Percentiles rank a stretch among this genome's conserved stretches.
phyloP scores from a whole-genome alignment of 1,284 basidiomycete genomes.

The Cryptococcus sp. region DNA sequence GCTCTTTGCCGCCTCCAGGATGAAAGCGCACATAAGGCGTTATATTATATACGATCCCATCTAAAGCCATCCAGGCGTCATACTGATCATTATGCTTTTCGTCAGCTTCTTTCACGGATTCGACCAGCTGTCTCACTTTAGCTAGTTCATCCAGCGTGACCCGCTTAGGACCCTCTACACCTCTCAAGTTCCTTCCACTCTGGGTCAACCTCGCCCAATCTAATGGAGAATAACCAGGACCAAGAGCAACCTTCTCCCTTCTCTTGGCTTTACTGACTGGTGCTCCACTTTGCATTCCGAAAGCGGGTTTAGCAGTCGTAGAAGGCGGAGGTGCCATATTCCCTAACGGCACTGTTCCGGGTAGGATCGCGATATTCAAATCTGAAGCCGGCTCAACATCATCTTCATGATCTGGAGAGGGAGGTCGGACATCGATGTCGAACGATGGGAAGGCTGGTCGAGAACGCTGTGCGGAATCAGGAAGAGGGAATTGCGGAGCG shows the following conservation, averaged over 20 bases:
- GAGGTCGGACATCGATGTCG: conserved; percentile 48
- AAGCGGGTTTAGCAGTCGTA: conserved; percentile 34
- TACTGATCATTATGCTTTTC: conserved; percentile 52
- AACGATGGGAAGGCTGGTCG: conserved; percentile 8
- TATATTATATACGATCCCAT: conserved; percentile 95
- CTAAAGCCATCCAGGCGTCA: conserved; percentile 90
- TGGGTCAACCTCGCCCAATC: conserved; percentile 90
- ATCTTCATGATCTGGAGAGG: conserved; percentile 56
- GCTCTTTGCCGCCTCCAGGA: conserved; percentile 87
- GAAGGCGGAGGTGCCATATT: conserved; percentile 40
- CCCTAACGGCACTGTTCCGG: conserved; percentile 35
- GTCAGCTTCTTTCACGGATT: not conserved
- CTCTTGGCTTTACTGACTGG: conserved; percentile 47
- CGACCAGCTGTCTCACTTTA: conserved; percentile 57
- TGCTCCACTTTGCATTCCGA: conserved; percentile 38
- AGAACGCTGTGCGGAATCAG: conserved; percentile 74
- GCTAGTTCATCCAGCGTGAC: conserved; percentile 81
- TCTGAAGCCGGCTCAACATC: conserved; percentile 41
- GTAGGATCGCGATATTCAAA: conserved; percentile 42
- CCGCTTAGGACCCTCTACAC: conserved; percentile 54
- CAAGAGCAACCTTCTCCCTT: conserved; percentile 76
- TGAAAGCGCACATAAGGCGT: conserved; percentile 89
- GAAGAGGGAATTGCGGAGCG: conserved; percentile 77
- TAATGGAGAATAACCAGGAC: conserved; percentile 84
- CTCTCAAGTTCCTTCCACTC: conserved; percentile 71